Conservation (phyloP, 108 stramenopile genomes). For the Mayamaea pseudoterrestris region DNA sequence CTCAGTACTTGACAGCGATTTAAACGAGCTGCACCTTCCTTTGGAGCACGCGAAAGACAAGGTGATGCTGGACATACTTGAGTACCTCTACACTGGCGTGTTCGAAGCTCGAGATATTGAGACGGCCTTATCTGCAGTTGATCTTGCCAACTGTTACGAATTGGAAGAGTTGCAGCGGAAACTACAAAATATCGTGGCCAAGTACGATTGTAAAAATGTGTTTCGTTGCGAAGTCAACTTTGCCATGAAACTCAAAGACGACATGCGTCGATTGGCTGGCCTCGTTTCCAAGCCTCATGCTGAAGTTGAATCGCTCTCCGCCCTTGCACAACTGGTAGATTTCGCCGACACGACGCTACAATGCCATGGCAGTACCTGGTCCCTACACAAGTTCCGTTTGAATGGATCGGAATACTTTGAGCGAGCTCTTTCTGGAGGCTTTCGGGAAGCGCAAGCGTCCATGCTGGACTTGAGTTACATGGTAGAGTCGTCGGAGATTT, state of each 20-base stretch:
- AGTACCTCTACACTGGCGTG: conserved; percentile 10
- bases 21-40: neutral
- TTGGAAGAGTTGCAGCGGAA: neutral
- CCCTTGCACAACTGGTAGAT: neutral
- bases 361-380: conserved; percentile 5
- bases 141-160: neutral
- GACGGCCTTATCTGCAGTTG: neutral
- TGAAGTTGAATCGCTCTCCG: neutral
- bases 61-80: neutral
- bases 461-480: conserved; percentile 1
- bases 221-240: neutral
- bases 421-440: conserved; percentile 1
- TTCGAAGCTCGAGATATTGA: neutral
- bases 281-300: conserved; percentile 2
- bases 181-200: neutral
- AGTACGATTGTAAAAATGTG: no score
- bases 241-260: neutral
- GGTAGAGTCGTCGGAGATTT: neutral
- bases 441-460: conserved; percentile 5
- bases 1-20: neutral
- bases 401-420: conserved; percentile 4
- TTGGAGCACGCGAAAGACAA: neutral
- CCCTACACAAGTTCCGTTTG: neutral
- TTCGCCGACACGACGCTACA: conserved; percentile 3
- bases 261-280: conserved; percentile 3